Evolutionary conservation across 1,284 basidiomycete genomes (phyloP).

Genomic region (Rhodotorula sp.): DNA sequence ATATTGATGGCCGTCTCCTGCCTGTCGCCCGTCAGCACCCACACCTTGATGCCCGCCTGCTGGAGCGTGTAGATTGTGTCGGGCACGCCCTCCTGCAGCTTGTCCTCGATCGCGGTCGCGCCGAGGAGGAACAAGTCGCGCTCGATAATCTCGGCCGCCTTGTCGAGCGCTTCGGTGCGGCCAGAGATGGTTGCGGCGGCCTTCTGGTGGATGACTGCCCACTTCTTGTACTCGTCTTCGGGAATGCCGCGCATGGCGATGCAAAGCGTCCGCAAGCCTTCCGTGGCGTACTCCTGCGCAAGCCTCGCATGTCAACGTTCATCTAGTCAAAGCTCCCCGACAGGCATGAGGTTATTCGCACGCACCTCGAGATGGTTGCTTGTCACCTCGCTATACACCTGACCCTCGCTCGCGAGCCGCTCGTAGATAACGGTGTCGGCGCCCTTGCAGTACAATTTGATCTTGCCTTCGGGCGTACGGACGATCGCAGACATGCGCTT

Average conservation of each 20-base stretch:
- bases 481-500: constrained; percentile 98
- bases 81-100: constrained; percentile 96
- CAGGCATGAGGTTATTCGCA: constrained; percentile 4
- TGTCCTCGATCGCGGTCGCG: constrained; percentile 98
- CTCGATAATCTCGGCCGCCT: constrained; percentile 93
- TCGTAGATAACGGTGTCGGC: constrained; percentile 97
- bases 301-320: background rate
- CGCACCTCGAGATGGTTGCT: constrained; percentile 81
- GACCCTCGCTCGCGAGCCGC: constrained; percentile 69
- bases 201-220: constrained; percentile 81
- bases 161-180: constrained; percentile 87
- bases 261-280: constrained; percentile 94
- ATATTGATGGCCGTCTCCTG: constrained; percentile 99
- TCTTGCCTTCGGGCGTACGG: constrained; percentile 79
- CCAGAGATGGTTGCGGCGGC: constrained; percentile 91
- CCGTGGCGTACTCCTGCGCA: constrained; percentile 84
- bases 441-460: constrained; percentile 95
- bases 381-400: constrained; percentile 82
- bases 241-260: constrained; percentile 89
- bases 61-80: constrained; percentile 97
- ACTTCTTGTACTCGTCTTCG: constrained; percentile 84
- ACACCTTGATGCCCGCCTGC: constrained; percentile 97
- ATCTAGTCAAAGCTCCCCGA: background rate
- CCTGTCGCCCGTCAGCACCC: constrained; percentile 96
- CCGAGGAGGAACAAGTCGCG: constrained; percentile 88